phyloP scores from a whole-genome alignment of 2,329 filamentous ascomycete genomes.

The Lachnum nothofagi region DNA sequence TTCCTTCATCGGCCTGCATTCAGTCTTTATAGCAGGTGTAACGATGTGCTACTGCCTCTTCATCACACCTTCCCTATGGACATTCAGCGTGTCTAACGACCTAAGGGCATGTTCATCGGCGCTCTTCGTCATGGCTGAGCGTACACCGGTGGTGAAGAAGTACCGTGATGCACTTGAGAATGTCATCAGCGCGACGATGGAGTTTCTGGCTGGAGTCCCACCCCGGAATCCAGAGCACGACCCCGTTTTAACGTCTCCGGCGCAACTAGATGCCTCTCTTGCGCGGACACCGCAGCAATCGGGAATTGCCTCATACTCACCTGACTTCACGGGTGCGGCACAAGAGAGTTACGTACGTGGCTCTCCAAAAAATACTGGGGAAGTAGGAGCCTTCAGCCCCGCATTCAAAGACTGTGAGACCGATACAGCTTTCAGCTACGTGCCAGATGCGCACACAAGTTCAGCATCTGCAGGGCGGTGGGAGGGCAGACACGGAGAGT shows the following conservation, averaged over 20 bases:
- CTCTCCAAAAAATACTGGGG: conserved; percentile 3
- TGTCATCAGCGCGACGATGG: conserved; percentile 39
- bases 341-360: conserved; percentile 19
- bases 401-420: conserved; percentile 2
- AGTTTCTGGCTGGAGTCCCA: conserved; percentile 25
- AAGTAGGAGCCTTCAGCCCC: conserved; percentile 7
- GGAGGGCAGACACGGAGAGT: conserved; percentile 23
- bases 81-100: conserved; percentile 26
- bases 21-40: conserved; percentile 40
- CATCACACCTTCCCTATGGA: conserved; percentile 25
- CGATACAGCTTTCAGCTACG: conserved; percentile 11
- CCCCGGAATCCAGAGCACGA: conserved; percentile 1
- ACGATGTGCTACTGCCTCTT: conserved; percentile 34
- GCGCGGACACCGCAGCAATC: conserved; percentile 1
- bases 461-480: conserved; percentile 16
- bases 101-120: conserved; percentile 39
- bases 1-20: conserved; percentile 41
- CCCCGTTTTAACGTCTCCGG: not conserved
- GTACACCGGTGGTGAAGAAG: conserved; percentile 40
- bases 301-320: conserved; percentile 4
- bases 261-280: not conserved
- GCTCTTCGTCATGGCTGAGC: conserved; percentile 43
- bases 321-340: conserved; percentile 11
- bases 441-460: conserved; percentile 15
- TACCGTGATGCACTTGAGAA: conserved; percentile 40